Conservation (phyloP, 2,329 filamentous ascomycete genomes). For the Penicillium fuscoglaucum region DNA sequence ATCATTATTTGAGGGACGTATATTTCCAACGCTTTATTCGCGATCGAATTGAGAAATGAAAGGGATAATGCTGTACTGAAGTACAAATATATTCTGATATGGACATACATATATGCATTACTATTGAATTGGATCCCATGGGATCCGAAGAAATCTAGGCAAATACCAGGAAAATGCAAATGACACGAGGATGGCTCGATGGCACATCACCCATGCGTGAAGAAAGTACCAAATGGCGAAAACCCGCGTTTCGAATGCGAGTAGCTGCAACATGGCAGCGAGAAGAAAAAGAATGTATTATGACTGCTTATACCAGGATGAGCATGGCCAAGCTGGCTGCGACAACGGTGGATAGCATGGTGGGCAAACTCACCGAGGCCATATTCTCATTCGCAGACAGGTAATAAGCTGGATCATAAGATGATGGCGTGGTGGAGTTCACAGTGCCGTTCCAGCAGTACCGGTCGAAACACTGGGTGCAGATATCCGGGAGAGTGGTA, state of each 20-base stretch:
- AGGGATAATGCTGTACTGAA: neutral
- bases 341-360: slow-evolving; percentile 14
- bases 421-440: slow-evolving; percentile 39
- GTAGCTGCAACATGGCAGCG: neutral
- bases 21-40: neutral
- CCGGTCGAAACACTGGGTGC: slow-evolving; percentile 69
- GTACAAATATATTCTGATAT: neutral
- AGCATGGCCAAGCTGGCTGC: slow-evolving; percentile 16
- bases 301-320: slow-evolving; percentile 9
- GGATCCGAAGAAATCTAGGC: neutral
- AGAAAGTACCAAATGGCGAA: neutral
- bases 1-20: neutral
- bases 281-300: neutral
- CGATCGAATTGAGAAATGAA: neutral
- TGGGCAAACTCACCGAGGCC: slow-evolving; percentile 13
- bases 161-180: neutral
- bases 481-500: slow-evolving; percentile 68
- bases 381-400: slow-evolving; percentile 12
- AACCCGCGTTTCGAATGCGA: neutral
- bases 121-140: neutral
- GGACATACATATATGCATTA: neutral
- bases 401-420: slow-evolving; percentile 45
- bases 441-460: slow-evolving; percentile 94
- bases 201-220: neutral
- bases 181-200: neutral